Conservation (phyloP, 2,329 filamentous ascomycete species). For the Kalmusia sp. region DNA sequence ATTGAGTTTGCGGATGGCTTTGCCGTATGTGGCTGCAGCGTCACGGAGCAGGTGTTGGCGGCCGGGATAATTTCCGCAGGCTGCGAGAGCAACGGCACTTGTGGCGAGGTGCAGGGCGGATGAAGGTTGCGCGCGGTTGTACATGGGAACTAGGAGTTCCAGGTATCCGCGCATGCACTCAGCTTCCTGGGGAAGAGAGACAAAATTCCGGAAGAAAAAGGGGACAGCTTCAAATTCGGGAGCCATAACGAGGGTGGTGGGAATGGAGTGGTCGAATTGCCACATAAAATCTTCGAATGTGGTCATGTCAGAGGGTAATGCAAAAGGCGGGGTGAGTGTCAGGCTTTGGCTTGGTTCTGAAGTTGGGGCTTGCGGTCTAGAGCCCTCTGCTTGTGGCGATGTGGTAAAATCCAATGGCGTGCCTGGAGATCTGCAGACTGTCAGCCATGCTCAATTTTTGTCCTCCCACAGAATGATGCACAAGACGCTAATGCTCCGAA, state of each 20-base stretch:
- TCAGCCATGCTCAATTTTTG: slow-evolving; percentile 22
- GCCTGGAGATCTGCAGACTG: slow-evolving; percentile 25
- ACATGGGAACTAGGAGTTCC: slow-evolving; percentile 47
- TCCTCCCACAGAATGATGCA: too few relatives aligned
- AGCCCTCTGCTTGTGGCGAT: slow-evolving; percentile 15
- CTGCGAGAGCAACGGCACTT: slow-evolving; percentile 47
- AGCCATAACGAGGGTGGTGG: slow-evolving; percentile 33
- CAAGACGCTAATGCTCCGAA: too few relatives aligned
- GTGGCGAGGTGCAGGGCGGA: slow-evolving; percentile 51
- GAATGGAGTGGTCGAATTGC: slow-evolving; percentile 36
- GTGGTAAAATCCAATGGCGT: slow-evolving; percentile 25
- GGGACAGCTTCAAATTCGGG: slow-evolving; percentile 47
- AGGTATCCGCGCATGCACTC: slow-evolving; percentile 48
- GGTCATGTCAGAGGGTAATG: slow-evolving; percentile 23
- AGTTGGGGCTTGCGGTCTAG: slow-evolving; percentile 7
- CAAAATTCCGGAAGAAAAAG: slow-evolving; percentile 53
- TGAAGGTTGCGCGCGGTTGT: slow-evolving; percentile 39
- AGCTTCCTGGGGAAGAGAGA: slow-evolving; percentile 45
- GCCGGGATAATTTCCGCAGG: slow-evolving; percentile 48
- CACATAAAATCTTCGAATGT: slow-evolving; percentile 38
- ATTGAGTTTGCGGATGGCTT: slow-evolving; percentile 46
- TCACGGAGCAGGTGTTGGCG: slow-evolving; percentile 40
- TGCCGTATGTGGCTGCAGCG: slow-evolving; percentile 45
- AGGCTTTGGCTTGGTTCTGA: slow-evolving; percentile 18
- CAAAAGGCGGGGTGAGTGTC: slow-evolving; percentile 24